phyloP scores from a whole-genome alignment of 2,329 filamentous ascomycete genomes.

The Calonectria leucothoes region DNA sequence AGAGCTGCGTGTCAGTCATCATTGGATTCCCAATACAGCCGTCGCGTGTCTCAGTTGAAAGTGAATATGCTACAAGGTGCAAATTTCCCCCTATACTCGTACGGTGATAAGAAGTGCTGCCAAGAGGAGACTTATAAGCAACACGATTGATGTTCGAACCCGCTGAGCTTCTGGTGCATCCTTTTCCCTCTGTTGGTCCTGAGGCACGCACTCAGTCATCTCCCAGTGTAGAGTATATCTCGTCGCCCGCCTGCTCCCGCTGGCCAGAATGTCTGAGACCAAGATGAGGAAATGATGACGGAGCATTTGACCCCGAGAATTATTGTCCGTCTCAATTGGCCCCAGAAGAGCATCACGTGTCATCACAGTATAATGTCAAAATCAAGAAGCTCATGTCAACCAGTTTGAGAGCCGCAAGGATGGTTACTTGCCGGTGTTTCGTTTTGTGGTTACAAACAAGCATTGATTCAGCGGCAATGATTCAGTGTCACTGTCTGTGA shows the following conservation, averaged over 20 bases:
- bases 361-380: neutral
- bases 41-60: neutral
- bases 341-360: neutral
- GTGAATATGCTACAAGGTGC: neutral
- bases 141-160: too few species aligned
- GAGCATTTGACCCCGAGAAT: neutral
- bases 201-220: neutral
- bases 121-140: neutral
- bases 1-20: neutral
- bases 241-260: neutral
- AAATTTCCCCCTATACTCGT: neutral
- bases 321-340: too few species aligned
- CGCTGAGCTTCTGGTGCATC: accelerated
- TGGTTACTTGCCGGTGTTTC: too few species aligned
- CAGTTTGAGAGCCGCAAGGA: neutral
- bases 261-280: neutral
- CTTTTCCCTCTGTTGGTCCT: too few species aligned
- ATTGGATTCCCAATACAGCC: neutral
- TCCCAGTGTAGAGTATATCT: neutral
- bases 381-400: neutral
- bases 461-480: neutral
- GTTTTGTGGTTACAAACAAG: neutral
- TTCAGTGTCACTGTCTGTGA: too few species aligned
- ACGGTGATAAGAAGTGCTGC: neutral
- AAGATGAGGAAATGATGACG: neutral